Evolutionary conservation across 192 early-diverging fungal species (phyloP).

Genomic region (Backusella australiensis): DNA sequence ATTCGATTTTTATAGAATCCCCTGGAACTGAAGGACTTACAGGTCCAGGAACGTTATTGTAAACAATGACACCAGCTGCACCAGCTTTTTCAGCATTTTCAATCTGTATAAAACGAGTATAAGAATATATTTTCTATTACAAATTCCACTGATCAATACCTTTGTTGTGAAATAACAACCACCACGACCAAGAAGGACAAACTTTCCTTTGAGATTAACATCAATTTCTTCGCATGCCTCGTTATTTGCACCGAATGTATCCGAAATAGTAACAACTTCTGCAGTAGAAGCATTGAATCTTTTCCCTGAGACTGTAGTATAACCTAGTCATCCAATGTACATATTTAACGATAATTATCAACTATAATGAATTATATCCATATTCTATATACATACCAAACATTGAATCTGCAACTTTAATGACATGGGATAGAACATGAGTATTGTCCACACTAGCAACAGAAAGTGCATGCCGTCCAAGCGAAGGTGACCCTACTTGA

Average conservation of each 20-base stretch:
- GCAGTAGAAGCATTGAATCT: slow-evolving; percentile 26
- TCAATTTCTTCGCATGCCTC: slow-evolving; percentile 49
- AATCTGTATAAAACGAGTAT: slow-evolving; percentile 13
- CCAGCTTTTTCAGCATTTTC: slow-evolving; percentile 42
- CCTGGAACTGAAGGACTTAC: slow-evolving; percentile 25
- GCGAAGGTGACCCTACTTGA: slow-evolving; percentile 47
- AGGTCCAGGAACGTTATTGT: slow-evolving; percentile 41
- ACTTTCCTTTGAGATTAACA: slow-evolving; percentile 30
- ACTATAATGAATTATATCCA: slow-evolving; percentile 7
- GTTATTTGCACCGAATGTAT: slow-evolving; percentile 23
- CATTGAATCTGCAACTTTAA: slow-evolving; percentile 3
- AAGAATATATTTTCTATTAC: background rate
- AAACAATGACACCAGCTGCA: slow-evolving; percentile 46
- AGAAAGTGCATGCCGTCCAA: slow-evolving; percentile 50
- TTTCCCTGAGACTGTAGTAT: slow-evolving; percentile 12
- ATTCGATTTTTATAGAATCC: slow-evolving; percentile 33
- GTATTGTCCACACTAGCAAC: slow-evolving; percentile 60
- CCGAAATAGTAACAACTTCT: slow-evolving; percentile 40
- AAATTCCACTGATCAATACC: slow-evolving; percentile 13
- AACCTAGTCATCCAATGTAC: slow-evolving; percentile 16
- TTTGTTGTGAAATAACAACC: slow-evolving; percentile 44
- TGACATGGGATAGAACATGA: slow-evolving; percentile 19
- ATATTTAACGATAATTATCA: background rate
- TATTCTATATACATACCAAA: slow-evolving; percentile 28
- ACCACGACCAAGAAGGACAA: slow-evolving; percentile 46